Base-by-base conservation (phyloP, 2,329 filamentous ascomycete genomes). In the Nothopassalora personata region DNA sequence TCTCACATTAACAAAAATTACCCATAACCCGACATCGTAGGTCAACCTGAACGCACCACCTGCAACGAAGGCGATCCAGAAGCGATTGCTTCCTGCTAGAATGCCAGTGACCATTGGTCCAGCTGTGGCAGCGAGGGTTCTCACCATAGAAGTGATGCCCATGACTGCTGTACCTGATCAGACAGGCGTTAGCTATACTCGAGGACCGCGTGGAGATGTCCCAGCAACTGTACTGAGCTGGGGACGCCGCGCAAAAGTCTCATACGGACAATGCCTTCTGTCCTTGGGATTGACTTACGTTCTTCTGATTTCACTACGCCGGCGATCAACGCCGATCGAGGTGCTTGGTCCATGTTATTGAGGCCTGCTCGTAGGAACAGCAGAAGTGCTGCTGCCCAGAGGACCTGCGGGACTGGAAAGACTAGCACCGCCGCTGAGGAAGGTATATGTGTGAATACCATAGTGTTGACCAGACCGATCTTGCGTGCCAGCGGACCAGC, bases 261-360 rank as follows among this genome's bases (percentile, higher is more conserved):
- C 23, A 23, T 1, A 23, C 23, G 23, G 23, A 23, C 1, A 23
- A 23, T 23, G 23, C 23, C 23, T 23, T 23, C 23, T 23, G 23
- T 23, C 23, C 23, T 23, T 23, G 23, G 23, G 23, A 3, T 23
- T 23, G 3, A 23, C 23, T 23, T 23, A 23, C 86, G 76, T 71
- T 89, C 86, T 56, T 83, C 80, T 0, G 85, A 81, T 61, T 79
- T 81, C 2, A 88, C 85, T 0, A 87, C 83, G 0, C 85, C 85
- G 0, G 86, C 84, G 53, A 89, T 86, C 58, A 89, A 83, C 0
- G 86, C 85, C 0, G 85, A 76, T 1, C 86, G 78, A 0, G 86
- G 86, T 0, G 83, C 85, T 73, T 88, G 86, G 62, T 88, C 86
- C 84, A 89, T 87, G 62, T 81, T 85, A 66, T 88, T 88, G 48